Evolutionary conservation across 805 yeast species (phyloP).

Genomic region (Suhomyces faveliae): DNA sequence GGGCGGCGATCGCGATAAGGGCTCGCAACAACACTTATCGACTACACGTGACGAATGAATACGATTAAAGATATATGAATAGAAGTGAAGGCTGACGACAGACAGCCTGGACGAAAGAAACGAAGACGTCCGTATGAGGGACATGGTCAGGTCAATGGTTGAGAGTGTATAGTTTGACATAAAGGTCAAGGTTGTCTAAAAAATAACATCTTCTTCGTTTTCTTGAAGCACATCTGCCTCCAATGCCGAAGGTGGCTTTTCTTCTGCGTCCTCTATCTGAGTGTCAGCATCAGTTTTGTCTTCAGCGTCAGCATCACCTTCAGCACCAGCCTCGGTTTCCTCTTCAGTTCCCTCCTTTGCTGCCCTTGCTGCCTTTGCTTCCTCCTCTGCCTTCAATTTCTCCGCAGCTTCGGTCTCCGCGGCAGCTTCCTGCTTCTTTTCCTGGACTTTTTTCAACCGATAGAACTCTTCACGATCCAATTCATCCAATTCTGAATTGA

Average conservation of each 20-base stretch:
- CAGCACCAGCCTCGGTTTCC: slow-evolving; percentile 24
- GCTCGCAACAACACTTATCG: not conserved
- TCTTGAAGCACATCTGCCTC: slow-evolving; percentile 37
- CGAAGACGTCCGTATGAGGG: not conserved
- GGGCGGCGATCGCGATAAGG: not conserved
- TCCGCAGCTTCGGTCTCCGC: slow-evolving; percentile 63
- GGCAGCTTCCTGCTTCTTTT: slow-evolving; percentile 80
- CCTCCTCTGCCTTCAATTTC: slow-evolving; percentile 20
- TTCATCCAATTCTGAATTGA: slow-evolving; percentile 95
- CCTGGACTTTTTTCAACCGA: slow-evolving; percentile 93
- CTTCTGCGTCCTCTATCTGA: slow-evolving; percentile 14
- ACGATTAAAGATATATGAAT: not conserved
- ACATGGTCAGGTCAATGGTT: not conserved
- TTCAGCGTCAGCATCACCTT: slow-evolving; percentile 21
- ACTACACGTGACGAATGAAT: not conserved
- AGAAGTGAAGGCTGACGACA: not conserved
- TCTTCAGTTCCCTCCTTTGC: slow-evolving; percentile 17
- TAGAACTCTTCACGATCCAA: slow-evolving; percentile 97
- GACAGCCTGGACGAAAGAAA: not conserved
- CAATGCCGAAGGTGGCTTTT: slow-evolving; percentile 15
- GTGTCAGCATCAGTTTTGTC: slow-evolving; percentile 12
- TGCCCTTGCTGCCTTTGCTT: slow-evolving; percentile 8
- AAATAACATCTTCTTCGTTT: slow-evolving; percentile 47
- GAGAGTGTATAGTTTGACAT: not conserved
- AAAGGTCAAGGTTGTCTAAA: slow-evolving; percentile 20